A percentile compares a stretch with the other conserved stretches of the same genome.
Evolutionary conservation across 495 filamentous ascomycete species (phyloP).

Genomic region (Aspergillus affinis): DNA sequence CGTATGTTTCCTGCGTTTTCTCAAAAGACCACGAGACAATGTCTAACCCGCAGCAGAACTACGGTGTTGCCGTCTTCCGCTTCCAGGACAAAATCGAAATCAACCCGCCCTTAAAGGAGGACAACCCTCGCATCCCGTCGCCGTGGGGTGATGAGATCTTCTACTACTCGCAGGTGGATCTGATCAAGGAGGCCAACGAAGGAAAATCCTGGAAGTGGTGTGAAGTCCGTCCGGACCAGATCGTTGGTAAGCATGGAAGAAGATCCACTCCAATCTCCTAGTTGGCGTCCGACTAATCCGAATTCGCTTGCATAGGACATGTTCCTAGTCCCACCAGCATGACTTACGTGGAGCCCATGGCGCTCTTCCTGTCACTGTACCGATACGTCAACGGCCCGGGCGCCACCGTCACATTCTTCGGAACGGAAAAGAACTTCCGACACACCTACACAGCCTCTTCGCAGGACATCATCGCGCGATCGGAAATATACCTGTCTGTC

Average conservation of each 20-base stretch:
- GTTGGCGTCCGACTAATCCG: constrained; percentile 6
- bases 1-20: constrained; percentile 24
- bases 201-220: constrained; percentile 32
- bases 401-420: constrained; percentile 23
- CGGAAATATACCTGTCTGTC: constrained; percentile 20
- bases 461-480: constrained; percentile 24
- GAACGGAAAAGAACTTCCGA: constrained; percentile 16
- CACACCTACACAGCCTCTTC: constrained; percentile 20
- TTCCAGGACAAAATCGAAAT: constrained; percentile 22
- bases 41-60: background rate
- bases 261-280: constrained; percentile 25
- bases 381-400: constrained; percentile 22
- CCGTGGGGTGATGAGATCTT: constrained; percentile 21
- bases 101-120: constrained; percentile 25
- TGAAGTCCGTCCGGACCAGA: constrained; percentile 30
- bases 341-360: constrained; percentile 11
- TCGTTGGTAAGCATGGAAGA: constrained; percentile 30
- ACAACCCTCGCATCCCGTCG: constrained; percentile 20
- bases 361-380: constrained; percentile 31
- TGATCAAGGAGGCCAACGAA: constrained; percentile 18
- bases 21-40: background rate
- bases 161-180: constrained; percentile 26
- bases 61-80: constrained; percentile 9
- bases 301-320: background rate
- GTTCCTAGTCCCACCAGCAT: background rate